A percentile compares a stretch with the other conserved stretches of the same genome.
Conservation (phyloP, 2,329 filamentous ascomycete genomes). For the Fusarium chlamydosporum region DNA sequence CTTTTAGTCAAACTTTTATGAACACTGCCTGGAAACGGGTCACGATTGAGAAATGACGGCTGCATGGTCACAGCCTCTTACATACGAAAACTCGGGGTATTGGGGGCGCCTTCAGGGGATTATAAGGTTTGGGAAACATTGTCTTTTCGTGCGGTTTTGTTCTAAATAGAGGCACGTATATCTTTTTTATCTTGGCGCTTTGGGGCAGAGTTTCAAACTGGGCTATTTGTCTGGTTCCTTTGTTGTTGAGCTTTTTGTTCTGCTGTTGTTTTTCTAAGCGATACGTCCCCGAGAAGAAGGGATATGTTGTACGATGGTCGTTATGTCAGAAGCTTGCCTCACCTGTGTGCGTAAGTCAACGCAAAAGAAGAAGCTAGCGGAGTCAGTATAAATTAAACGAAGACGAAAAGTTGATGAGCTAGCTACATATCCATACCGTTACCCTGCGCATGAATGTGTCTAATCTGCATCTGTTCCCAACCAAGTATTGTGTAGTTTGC, state of each 20-base stretch:
- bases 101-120: constrained; percentile 35
- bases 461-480: neutral
- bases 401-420: constrained; percentile 20
- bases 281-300: constrained; percentile 25
- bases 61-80: constrained; percentile 44
- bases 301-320: constrained; percentile 43
- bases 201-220: constrained; percentile 27
- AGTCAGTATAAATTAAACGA: constrained; percentile 19
- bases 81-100: constrained; percentile 31
- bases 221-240: constrained; percentile 18
- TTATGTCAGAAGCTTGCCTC: constrained; percentile 16
- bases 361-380: constrained; percentile 15
- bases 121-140: constrained; percentile 27
- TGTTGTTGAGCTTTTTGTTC: constrained; percentile 13
- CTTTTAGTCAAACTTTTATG: constrained; percentile 50
- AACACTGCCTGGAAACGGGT: constrained; percentile 36
- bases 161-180: constrained; percentile 43
- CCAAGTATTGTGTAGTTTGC: neutral
- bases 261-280: constrained; percentile 20
- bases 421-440: neutral
- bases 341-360: constrained; percentile 42
- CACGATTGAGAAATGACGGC: constrained; percentile 38
- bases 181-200: constrained; percentile 39
- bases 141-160: constrained; percentile 31
- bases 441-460: neutral